Evolutionary conservation across 495 filamentous ascomycete species (phyloP), one percentile per base, ranked within the genome.

Genomic region (Rusavskia elegans): DNA sequence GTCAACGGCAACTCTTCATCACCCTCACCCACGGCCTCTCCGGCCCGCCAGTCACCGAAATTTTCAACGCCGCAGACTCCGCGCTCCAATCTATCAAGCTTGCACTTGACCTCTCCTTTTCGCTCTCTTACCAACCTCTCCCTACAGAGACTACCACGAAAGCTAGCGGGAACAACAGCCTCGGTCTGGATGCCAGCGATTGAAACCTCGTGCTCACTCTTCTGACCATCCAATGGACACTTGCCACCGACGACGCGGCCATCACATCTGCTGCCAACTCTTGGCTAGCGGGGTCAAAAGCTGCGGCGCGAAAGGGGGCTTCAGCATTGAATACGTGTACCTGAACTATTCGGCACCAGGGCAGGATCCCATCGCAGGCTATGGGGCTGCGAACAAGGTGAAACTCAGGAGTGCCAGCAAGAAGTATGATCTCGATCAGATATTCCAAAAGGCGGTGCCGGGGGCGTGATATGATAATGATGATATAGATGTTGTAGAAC

Each of bases 121-220:
- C 68, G 20, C 56, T 61, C 48, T 45, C 66, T 14, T 66, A 66
- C 59, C 68, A 70, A 46, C 65, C 67, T 2, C 45, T 69, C 16
- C 60, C 60, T 9, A 58, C 21, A 7, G 14, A 52, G 14, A 59
- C 61, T 20, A 63, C 51, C 32, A 56, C 41, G 2, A 57, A 55
- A 5, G 67, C 65, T 14, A 64, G 64, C 23, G 10, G 6, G 7
- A 17, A 5, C n/a, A 63, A 65, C 27, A n/a, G 51, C 9, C 35
- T 65, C 37, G 59, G 61, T 3, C 50, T 62, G 1, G 48, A 48
- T 13, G 42, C 49, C 32, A 16, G 38, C 3, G 29, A 49, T 23
- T 56, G 53, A n/a, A 11, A 54, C 1, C 49, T 59, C 11, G 45
- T 65, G 8, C 45, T 63, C 16, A 30, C 49, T 0, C 38, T 59